phyloP scores from a whole-genome alignment of 2,329 filamentous ascomycete genomes.

The Metarhizium sp. region DNA sequence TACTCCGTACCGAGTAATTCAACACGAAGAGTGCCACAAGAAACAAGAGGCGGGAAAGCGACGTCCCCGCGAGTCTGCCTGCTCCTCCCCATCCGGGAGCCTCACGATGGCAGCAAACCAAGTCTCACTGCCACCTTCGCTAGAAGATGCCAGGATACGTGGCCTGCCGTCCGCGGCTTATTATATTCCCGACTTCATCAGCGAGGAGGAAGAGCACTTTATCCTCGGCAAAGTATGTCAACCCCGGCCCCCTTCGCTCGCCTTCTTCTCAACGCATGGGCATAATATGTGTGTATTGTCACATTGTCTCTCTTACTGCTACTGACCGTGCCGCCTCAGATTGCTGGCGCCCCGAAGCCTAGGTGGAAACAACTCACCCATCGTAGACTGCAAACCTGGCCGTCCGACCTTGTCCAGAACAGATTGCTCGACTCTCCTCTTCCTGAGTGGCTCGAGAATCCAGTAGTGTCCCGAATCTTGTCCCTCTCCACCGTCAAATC shows the following conservation, averaged over 20 bases:
- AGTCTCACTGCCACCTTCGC: slow-evolving; percentile 32
- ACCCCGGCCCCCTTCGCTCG: slow-evolving; percentile 27
- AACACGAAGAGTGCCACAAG: not conserved
- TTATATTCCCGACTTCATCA: slow-evolving; percentile 84
- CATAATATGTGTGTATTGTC: not conserved
- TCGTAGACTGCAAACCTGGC: slow-evolving; percentile 84
- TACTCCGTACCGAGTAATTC: not conserved
- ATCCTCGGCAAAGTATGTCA: slow-evolving; percentile 59
- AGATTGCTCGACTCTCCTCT: slow-evolving; percentile 66
- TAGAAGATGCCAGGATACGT: slow-evolving; percentile 43
- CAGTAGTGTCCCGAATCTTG: slow-evolving; percentile 54
- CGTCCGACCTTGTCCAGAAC: slow-evolving; percentile 71
- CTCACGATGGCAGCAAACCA: slow-evolving; percentile 1
- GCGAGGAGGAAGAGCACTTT: slow-evolving; percentile 57
- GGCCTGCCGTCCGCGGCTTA: slow-evolving; percentile 58
- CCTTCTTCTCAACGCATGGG: slow-evolving; percentile 15
- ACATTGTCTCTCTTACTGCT: not conserved
- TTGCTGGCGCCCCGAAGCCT: slow-evolving; percentile 57
- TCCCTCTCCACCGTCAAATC: slow-evolving; percentile 28
- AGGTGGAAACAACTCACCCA: slow-evolving; percentile 84
- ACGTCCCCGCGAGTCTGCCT: not conserved
- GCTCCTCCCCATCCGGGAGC: not conserved
- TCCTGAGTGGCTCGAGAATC: slow-evolving; percentile 64
- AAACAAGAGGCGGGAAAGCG: too few relatives aligned
- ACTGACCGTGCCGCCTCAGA: slow-evolving; percentile 24